A percentile compares a stretch with the other conserved stretches of the same genome.
These are phyloP conservation scores for Wallacemonas sp. DNA, from an alignment of 208 protist species.

Conservation along the genomic window DNA sequence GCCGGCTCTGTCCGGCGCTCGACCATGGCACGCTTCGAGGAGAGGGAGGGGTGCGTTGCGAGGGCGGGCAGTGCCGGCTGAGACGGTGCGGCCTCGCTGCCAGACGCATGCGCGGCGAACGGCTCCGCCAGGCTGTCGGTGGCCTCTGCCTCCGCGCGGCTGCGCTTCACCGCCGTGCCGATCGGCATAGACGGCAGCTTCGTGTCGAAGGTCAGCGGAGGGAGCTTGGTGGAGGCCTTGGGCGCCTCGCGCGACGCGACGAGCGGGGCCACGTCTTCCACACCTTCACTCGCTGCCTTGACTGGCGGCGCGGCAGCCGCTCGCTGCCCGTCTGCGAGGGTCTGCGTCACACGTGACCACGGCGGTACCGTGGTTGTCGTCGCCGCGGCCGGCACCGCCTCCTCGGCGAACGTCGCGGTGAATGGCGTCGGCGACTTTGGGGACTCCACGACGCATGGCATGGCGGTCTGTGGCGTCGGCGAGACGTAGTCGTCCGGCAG, in stretches of 20 bases:
- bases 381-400: too few species aligned
- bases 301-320: neutral
- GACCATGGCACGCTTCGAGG: too few species aligned
- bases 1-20: too few species aligned
- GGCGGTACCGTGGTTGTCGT: too few species aligned
- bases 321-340: too few species aligned
- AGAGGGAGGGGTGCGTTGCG: too few species aligned
- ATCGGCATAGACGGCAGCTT: neutral
- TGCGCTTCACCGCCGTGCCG: neutral
- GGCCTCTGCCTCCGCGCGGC: neutral
- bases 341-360: too few species aligned
- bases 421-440: neutral
- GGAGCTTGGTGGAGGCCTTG: neutral
- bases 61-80: too few species aligned
- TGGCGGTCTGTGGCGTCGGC: neutral
- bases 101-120: too few species aligned
- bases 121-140: neutral
- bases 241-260: neutral
- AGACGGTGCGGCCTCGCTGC: too few species aligned
- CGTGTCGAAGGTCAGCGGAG: too few species aligned
- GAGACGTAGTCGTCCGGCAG: slow-evolving; percentile 11
- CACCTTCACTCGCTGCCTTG: neutral
- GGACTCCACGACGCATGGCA: slow-evolving; percentile 4
- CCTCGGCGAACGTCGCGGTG: neutral
- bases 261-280: neutral